These are phyloP conservation scores for Sphaerulina musiva DNA, from an alignment of 2,329 filamentous ascomycete species.

Conservation along the genomic window DNA sequence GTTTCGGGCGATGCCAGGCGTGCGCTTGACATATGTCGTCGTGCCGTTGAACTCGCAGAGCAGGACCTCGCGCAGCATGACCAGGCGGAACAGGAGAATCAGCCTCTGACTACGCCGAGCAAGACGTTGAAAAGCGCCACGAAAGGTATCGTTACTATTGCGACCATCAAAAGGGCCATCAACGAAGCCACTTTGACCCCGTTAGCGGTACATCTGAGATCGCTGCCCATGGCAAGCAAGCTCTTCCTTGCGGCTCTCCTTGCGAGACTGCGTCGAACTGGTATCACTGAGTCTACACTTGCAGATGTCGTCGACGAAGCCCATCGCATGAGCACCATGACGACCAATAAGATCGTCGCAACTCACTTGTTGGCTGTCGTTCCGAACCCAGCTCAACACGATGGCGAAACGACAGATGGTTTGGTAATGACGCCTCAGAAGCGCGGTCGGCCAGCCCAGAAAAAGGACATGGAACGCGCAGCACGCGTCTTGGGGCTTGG, in stretches of 20 bases:
- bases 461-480: constrained; percentile 30
- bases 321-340: constrained; percentile 57
- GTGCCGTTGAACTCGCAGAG: constrained; percentile 92
- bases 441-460: constrained; percentile 30
- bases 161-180: constrained; percentile 89
- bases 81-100: constrained; percentile 28
- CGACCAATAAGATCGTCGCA: constrained; percentile 54
- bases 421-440: constrained; percentile 28
- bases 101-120: constrained; percentile 55
- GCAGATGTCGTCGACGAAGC: constrained; percentile 87
- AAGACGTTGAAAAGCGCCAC: constrained; percentile 43
- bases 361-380: constrained; percentile 51
- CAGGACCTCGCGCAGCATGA: constrained; percentile 48
- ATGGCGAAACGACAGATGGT: constrained; percentile 27
- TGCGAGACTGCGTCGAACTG: constrained; percentile 70
- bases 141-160: constrained; percentile 69
- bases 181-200: constrained; percentile 91
- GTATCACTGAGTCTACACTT: constrained; percentile 77
- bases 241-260: constrained; percentile 78
- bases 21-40: constrained; percentile 87
- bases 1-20: constrained; percentile 90
- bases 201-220: constrained; percentile 78
- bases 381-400: constrained; percentile 25
- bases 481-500: constrained; percentile 56
- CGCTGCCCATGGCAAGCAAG: constrained; percentile 74